Evolutionary conservation across 2,329 filamentous ascomycete genomes (phyloP), one percentile per base, ranked within the genome.

Genomic region (Trichoderma asperellum): DNA sequence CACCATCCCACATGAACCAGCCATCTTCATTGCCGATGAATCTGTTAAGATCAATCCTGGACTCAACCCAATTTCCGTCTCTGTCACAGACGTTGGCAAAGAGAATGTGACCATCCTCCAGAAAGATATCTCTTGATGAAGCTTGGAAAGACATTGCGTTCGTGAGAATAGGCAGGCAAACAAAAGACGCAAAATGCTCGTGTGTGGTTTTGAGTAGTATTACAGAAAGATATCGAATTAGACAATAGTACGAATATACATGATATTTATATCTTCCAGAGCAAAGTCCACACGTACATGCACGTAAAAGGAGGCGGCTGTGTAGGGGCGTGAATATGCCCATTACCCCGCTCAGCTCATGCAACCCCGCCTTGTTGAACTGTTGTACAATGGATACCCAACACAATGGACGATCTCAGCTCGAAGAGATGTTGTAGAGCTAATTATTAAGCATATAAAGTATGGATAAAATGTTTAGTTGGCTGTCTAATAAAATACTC

Each of bases 1-100:
- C 71, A 10, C 70, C 70, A n/a, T 63, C 69, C 71, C 70, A 73
- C 21, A 52, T 43, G 40, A 73, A 73, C 58, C 63, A 72, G 4
- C 71, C 71, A 40, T 73, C 69, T 6, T 56, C 35, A 18, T 73
- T 73, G 29, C 71, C 70, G 12, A 73, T 68, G n/a, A 65, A 73
- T 1, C 53, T 2, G 24, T 73, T 27, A 12, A 73, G 53, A 24
- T 73, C 63, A 37, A 71, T 57, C 7, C 43, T 52, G 8, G 70
- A 66, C 0, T 68, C 40, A 5, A 52, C 6, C 29, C 10, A 57
- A 27, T 70, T 62, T 18, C 66, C 71, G 0, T 68, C 43, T 11
- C 6, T 10, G 14, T 70, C 55, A 14, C 7, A 14, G 57, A 68
- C 68, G 4, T 5, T 7, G 12, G 71, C 71, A 12, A 65, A 63